Percentiles rank a stretch among this genome's conserved stretches.
Evolutionary conservation across 306 rosid genomes (phyloP).

Genomic region (Ammopiptanthus mongolicus): DNA sequence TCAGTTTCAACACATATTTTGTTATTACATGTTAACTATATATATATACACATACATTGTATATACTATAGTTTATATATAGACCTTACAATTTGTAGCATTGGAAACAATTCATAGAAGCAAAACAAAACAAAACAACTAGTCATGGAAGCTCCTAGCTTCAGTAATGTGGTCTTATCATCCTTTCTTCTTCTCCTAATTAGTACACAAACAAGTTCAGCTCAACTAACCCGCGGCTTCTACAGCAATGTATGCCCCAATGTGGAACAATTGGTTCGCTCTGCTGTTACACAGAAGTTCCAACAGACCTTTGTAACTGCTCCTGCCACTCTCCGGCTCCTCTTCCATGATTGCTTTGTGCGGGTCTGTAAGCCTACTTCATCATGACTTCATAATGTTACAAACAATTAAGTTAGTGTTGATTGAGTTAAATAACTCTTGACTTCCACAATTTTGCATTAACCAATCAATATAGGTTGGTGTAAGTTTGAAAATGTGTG

Average conservation of each 20-base stretch:
- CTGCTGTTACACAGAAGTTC: conserved; percentile 49
- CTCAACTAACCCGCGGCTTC: conserved; percentile 35
- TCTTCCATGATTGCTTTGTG: conserved; percentile 79
- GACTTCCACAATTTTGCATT: neutral
- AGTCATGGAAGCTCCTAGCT: neutral
- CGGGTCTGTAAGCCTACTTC: conserved; percentile 29
- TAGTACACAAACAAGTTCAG: conserved; percentile 17
- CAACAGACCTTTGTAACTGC: conserved; percentile 61
- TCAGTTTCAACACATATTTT: neutral
- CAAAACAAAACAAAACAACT: neutral
- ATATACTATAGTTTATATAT: neutral
- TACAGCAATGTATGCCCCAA: conserved; percentile 54
- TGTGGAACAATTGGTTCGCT: conserved; percentile 51
- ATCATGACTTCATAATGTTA: neutral
- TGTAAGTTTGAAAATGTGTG: neutral
- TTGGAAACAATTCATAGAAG: neutral
- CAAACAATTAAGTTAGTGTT: neutral
- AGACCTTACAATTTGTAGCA: neutral
- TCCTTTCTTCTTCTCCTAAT: neutral
- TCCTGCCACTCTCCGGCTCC: conserved; percentile 76
- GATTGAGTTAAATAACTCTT: neutral
- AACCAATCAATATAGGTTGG: neutral
- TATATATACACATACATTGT: neutral
- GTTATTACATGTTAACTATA: neutral
- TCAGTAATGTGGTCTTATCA: neutral